These are phyloP conservation scores for Aspergillus sp. DNA, from an alignment of 2,329 filamentous ascomycete species.

Conservation along the genomic window DNA sequence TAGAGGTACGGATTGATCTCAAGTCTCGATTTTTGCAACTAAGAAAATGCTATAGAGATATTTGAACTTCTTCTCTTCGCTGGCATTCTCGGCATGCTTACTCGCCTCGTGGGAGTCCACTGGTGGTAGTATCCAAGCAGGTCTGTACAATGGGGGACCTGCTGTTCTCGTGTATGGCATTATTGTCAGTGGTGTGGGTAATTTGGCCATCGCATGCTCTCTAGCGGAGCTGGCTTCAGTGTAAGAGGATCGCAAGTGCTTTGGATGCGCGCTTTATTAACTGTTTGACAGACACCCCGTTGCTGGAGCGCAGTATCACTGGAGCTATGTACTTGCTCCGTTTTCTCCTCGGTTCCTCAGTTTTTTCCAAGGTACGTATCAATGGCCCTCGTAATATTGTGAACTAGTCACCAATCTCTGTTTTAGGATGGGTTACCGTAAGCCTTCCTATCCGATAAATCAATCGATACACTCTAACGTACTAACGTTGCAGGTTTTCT, in stretches of 20 bases:
- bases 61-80: slow-evolving; percentile 3
- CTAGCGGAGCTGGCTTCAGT: slow-evolving; percentile 40
- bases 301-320: slow-evolving; percentile 36
- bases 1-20: slow-evolving; percentile 6
- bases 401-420: neutral
- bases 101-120: slow-evolving; percentile 39
- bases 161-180: slow-evolving; percentile 35
- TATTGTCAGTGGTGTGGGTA: slow-evolving; percentile 31
- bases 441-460: neutral
- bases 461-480: neutral
- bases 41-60: neutral
- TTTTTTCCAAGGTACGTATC: slow-evolving; percentile 18
- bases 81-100: slow-evolving; percentile 37
- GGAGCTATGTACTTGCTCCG: slow-evolving; percentile 31
- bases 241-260: slow-evolving; percentile 8
- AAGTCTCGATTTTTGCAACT: too few relatives aligned
- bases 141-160: slow-evolving; percentile 31
- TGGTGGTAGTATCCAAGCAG: slow-evolving; percentile 32
- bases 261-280: neutral
- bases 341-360: slow-evolving; percentile 17
- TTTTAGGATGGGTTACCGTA: slow-evolving; percentile 15
- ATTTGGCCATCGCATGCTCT: slow-evolving; percentile 32
- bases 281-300: slow-evolving; percentile 13
- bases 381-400: neutral
- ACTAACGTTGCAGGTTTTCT: slow-evolving; percentile 13